Base-by-base conservation (phyloP, 2,329 filamentous ascomycete species). In the Sclerotiophoma versabilis region DNA sequence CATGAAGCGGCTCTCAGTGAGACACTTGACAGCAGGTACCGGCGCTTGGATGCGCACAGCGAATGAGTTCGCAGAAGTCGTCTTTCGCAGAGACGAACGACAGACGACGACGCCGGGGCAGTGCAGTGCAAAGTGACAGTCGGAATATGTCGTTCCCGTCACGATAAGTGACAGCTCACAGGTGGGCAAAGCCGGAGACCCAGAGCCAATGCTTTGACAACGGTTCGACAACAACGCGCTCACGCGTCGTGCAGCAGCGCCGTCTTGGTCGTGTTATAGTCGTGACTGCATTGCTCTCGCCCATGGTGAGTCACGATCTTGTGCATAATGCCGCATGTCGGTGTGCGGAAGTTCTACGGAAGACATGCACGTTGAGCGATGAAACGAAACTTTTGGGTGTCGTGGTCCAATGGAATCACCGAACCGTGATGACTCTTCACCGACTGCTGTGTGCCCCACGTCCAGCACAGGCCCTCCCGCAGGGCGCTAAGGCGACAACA, bases 251-350 rank as follows among this genome's bases (percentile, higher is more conserved):
- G 51, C 60, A 49, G 55, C 54, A 63, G 65, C 51, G 66, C 51
- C 59, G 51, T 65, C 36, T 55, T 41, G 59, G 61, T 62, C 72
- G 71, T 74, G 72, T 74, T 74, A 72, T 74, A 71, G 71, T 72
- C 71, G 72, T 63, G 72, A 69, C 62, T 34, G 20, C 17, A 15
- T 33, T 62, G 52, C 63, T 62, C 48, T 65, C 64, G 69, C 64
- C 69, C 58, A 63, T 57, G 59, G 60, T 75, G 72, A 75, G 69
- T 75, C 72, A 75, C 69, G 59, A 49, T 53, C 55, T 57, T 33
- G 63, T 69, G 60, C 64, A 64, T 49, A 55, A 46, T 52, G 58
- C 44, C 57, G 49, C 37, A 60, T 59, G 58, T 62, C 56, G 59
- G 51, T 54, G 51, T 54, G 45, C 46, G 46, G 51, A 49, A 49